phyloP scores from a whole-genome alignment of 2,329 filamentous ascomycete species.

The Cladosporium sp. region DNA sequence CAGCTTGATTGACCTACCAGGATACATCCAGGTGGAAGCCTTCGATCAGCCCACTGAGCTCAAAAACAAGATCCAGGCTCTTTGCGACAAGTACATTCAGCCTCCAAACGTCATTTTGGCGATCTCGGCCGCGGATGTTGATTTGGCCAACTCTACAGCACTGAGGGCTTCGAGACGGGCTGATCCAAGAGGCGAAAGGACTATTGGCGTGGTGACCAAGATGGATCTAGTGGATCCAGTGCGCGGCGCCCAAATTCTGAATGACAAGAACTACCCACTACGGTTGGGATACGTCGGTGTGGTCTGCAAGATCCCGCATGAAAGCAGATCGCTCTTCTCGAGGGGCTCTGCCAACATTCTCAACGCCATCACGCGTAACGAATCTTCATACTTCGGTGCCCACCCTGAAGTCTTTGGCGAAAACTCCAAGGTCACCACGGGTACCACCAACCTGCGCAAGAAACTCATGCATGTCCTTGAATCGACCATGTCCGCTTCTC shows the following conservation, averaged over 20 bases:
- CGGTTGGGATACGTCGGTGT: slow-evolving; percentile 96
- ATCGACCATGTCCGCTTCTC: slow-evolving; percentile 91
- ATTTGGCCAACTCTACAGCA: slow-evolving; percentile 93
- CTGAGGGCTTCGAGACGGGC: slow-evolving; percentile 85
- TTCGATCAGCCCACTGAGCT: slow-evolving; percentile 86
- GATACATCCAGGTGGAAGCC: slow-evolving; percentile 94
- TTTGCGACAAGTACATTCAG: slow-evolving; percentile 98
- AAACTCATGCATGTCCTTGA: slow-evolving; percentile 97
- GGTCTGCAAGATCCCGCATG: slow-evolving; percentile 74
- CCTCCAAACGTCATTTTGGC: slow-evolving; percentile 94
- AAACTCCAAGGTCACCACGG: slow-evolving; percentile 71
- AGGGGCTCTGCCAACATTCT: slow-evolving; percentile 78
- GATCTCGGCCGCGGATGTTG: slow-evolving; percentile 96
- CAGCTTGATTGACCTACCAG: slow-evolving; percentile 92
- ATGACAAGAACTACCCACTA: slow-evolving; percentile 88
- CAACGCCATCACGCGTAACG: slow-evolving; percentile 80
- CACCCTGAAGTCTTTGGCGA: slow-evolving; percentile 79
- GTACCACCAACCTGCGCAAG: slow-evolving; percentile 83
- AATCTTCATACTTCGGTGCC: slow-evolving; percentile 80
- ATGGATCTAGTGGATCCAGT: slow-evolving; percentile 93
- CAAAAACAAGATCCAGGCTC: slow-evolving; percentile 91
- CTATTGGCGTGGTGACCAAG: slow-evolving; percentile 98
- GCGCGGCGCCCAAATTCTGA: slow-evolving; percentile 75
- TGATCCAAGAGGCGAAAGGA: slow-evolving; percentile 90
- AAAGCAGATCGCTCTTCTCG: slow-evolving; percentile 71